Conservation (phyloP, 768 basidiomycete species). For the Dioszegia hungarica region DNA sequence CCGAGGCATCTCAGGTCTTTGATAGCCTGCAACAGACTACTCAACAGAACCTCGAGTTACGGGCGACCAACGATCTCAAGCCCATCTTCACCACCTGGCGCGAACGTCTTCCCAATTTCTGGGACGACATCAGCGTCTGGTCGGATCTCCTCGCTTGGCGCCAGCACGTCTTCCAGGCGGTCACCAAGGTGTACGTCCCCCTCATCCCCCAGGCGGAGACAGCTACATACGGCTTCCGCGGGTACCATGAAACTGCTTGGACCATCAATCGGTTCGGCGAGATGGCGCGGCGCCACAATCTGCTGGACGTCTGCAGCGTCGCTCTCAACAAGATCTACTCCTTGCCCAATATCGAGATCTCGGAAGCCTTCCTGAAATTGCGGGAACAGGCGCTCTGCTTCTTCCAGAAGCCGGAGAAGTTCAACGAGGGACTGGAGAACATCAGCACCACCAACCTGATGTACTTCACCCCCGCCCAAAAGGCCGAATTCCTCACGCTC, state of each 20-base stretch:
- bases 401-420: slow-evolving; percentile 89
- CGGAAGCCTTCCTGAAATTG: slow-evolving; percentile 97
- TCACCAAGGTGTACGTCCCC: slow-evolving; percentile 93
- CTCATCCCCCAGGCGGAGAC: slow-evolving; percentile 60
- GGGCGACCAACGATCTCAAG: slow-evolving; percentile 82
- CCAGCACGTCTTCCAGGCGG: slow-evolving; percentile 94
- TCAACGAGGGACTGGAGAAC: slow-evolving; percentile 90
- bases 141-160: slow-evolving; percentile 98
- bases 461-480: slow-evolving; percentile 91
- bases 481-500: slow-evolving; percentile 96
- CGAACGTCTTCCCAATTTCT: slow-evolving; percentile 87
- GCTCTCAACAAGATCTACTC: slow-evolving; percentile 97
- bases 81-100: slow-evolving; percentile 95
- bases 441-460: slow-evolving; percentile 99
- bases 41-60: slow-evolving; percentile 83
- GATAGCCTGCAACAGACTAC: slow-evolving; percentile 80
- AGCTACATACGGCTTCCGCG: slow-evolving; percentile 74
- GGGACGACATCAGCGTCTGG: slow-evolving; percentile 98
- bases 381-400: slow-evolving; percentile 97
- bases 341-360: slow-evolving; percentile 98
- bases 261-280: slow-evolving; percentile 99
- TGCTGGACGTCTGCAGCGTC: slow-evolving; percentile 91
- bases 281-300: slow-evolving; percentile 92
- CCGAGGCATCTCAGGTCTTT: slow-evolving; percentile 88
- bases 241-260: slow-evolving; percentile 99